phyloP scores from a whole-genome alignment of 2,329 filamentous ascomycete species.

The Tolypocladium guangdongense region DNA sequence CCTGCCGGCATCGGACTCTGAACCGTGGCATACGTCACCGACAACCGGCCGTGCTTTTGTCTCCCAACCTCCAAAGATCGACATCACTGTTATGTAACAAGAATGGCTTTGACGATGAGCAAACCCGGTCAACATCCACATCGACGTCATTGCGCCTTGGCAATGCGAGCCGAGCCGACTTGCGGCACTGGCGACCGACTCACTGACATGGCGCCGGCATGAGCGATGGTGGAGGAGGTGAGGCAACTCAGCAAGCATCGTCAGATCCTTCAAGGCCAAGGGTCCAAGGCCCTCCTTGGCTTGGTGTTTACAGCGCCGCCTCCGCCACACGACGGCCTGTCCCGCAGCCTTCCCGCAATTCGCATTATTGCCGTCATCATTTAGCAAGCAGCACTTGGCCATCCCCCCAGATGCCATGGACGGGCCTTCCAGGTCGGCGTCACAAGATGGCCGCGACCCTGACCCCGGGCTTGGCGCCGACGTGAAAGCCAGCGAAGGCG shows the following conservation, averaged over 20 bases:
- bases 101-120: not conserved
- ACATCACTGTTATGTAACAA: not conserved
- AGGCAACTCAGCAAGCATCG: not conserved
- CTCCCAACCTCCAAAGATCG: no score
- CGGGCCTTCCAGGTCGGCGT: not conserved
- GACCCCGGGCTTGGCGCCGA: not conserved
- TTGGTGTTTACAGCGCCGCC: not conserved
- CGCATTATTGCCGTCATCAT: not conserved
- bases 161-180: not conserved
- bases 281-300: not conserved
- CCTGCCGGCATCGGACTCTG: no score
- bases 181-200: not conserved
- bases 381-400: not conserved
- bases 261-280: not conserved
- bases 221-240: not conserved
- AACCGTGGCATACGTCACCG: no score
- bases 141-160: not conserved
- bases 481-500: not conserved
- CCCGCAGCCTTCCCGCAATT: not conserved
- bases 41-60: no score
- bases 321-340: not conserved
- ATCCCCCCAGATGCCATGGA: not conserved
- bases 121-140: not conserved
- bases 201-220: not conserved
- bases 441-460: not conserved